Conservation (phyloP, 805 yeast species). For the Debaryomyces castellii region DNA sequence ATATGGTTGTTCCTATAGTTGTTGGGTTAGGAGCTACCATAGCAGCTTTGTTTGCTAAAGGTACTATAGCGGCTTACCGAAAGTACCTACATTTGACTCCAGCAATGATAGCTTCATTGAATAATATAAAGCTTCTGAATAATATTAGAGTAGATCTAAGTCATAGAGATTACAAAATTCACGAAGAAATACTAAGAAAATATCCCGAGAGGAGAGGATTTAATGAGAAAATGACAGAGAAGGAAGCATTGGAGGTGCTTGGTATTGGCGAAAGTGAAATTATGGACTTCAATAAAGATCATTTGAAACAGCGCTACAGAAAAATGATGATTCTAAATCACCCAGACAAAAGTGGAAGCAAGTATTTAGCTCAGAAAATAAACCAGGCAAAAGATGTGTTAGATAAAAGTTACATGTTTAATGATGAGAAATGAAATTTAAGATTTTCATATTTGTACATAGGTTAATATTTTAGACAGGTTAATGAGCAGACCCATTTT, state of each 20-base stretch:
- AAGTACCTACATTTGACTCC: slow-evolving; percentile 31
- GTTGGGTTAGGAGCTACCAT: slow-evolving; percentile 56
- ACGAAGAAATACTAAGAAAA: slow-evolving; percentile 12
- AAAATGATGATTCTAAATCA: slow-evolving; percentile 41
- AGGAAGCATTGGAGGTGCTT: slow-evolving; percentile 39
- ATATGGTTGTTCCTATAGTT: slow-evolving; percentile 49
- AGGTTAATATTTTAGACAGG: background rate
- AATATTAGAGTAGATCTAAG: slow-evolving; percentile 10
- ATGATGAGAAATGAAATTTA: slow-evolving; percentile 10
- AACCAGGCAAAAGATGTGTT: slow-evolving; percentile 44
- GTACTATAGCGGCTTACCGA: slow-evolving; percentile 28
- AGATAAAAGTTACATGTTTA: slow-evolving; percentile 38
- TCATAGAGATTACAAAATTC: slow-evolving; percentile 13
- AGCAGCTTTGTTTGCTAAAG: slow-evolving; percentile 45
- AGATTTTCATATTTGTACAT: background rate
- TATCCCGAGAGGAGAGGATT: slow-evolving; percentile 36
- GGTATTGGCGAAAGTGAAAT: slow-evolving; percentile 44
- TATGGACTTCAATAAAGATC: slow-evolving; percentile 33
- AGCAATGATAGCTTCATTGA: slow-evolving; percentile 34
- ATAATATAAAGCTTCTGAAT: slow-evolving; percentile 22
- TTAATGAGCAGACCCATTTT: slow-evolving; percentile 1
- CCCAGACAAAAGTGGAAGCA: slow-evolving; percentile 43
- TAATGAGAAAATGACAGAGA: slow-evolving; percentile 39
- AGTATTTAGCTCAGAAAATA: slow-evolving; percentile 39
- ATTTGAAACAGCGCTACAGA: slow-evolving; percentile 35